Evolutionary conservation across 2,329 filamentous ascomycete species (phyloP).

Genomic region (Verruconis gallopava): DNA sequence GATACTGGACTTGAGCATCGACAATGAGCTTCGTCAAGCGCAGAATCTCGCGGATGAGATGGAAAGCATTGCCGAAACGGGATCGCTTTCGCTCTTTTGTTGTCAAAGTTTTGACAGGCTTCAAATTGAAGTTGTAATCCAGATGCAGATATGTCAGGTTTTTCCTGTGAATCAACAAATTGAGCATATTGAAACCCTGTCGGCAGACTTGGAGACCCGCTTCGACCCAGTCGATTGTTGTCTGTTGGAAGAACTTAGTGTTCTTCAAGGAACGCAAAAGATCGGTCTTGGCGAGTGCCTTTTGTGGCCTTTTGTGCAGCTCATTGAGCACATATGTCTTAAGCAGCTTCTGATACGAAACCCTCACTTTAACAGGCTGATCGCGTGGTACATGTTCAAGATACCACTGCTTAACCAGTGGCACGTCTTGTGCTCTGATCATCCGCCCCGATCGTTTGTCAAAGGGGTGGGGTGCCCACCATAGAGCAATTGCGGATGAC

Average conservation of each 20-base stretch:
- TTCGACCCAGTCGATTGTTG: conserved; percentile 98
- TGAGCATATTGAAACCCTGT: conserved; percentile 98
- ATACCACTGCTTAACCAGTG: conserved; percentile 96
- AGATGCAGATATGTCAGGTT: conserved; percentile 96
- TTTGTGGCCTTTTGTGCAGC: conserved; percentile 87
- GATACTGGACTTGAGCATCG: conserved; percentile 95
- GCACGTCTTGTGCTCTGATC: conserved; percentile 94
- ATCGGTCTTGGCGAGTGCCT: conserved; percentile 91
- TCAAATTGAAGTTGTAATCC: conserved; percentile 98
- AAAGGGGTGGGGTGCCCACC: conserved; percentile 98
- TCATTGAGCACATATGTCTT: conserved; percentile 96
- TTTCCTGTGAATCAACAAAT: conserved; percentile 93
- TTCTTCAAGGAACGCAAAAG: conserved; percentile 79
- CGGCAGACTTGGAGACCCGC: conserved; percentile 95
- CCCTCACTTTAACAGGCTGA: conserved; percentile 90
- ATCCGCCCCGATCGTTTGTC: conserved; percentile 86
- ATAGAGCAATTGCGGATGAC: conserved; percentile 78
- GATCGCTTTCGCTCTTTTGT: conserved; percentile 99
- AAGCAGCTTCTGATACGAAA: conserved; percentile 94
- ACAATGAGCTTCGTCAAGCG: conserved; percentile 95
- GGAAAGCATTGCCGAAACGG: conserved; percentile 96
- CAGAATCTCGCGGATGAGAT: conserved; percentile 95
- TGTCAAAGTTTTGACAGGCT: conserved; percentile 95
- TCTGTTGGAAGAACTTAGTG: conserved; percentile 99
- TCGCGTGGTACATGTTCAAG: conserved; percentile 85